phyloP scores from a whole-genome alignment of 192 early-diverging fungal species.

The Paraglomus brasilianum region DNA sequence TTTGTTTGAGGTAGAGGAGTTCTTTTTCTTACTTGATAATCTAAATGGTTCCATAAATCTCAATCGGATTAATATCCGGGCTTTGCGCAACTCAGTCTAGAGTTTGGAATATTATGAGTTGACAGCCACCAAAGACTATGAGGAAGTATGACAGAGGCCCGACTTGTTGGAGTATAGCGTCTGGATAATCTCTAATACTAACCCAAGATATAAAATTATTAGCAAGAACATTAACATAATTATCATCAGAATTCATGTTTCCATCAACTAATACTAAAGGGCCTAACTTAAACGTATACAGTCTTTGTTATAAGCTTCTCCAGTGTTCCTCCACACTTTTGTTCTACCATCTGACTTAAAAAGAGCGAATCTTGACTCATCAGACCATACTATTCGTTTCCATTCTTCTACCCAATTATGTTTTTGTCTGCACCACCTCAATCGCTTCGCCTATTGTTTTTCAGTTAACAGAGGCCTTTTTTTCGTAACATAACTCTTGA shows the following conservation, averaged over 20 bases:
- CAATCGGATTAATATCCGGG: not conserved
- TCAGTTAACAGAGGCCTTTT: not conserved
- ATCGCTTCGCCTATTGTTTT: not conserved
- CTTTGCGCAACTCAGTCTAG: no score
- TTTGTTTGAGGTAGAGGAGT: no score
- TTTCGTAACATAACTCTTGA: no score
- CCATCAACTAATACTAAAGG: not conserved
- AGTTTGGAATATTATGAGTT: no score
- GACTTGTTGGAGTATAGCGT: not conserved
- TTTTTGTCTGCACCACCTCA: constrained; percentile 1
- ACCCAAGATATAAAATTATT: not conserved
- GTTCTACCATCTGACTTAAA: constrained; percentile 1
- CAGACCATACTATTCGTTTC: no score
- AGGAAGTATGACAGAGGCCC: not conserved
- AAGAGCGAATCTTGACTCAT: constrained; percentile 13
- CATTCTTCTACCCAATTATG: not conserved
- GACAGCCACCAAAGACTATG: no score
- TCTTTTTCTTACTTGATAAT: not conserved
- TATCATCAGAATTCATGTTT: not conserved
- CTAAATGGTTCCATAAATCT: not conserved
- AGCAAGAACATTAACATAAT: no score
- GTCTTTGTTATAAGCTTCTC: not conserved
- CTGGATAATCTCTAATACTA: not conserved
- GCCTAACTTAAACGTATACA: not conserved
- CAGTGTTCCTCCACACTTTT: not conserved